These are phyloP conservation scores for Hypomontagnella submonticulosa DNA, from an alignment of 495 filamentous ascomycete genomes.

Conservation along the genomic window DNA sequence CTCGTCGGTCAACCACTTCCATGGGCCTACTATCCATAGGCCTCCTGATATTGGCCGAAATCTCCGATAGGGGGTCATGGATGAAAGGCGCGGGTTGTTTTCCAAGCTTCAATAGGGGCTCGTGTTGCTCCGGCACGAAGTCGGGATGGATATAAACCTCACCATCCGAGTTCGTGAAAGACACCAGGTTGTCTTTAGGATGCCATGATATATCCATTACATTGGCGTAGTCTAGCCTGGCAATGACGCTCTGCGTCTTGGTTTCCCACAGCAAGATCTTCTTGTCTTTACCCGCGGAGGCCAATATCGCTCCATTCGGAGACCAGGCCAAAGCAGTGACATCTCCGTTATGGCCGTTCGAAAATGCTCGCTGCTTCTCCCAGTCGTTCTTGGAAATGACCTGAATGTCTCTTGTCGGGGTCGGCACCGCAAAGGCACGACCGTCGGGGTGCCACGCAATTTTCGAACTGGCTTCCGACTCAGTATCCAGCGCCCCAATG, in stretches of 20 bases:
- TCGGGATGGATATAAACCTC: conserved; percentile 88
- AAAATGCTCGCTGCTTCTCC: conserved; percentile 81
- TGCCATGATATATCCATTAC: conserved; percentile 92
- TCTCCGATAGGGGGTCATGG: conserved; percentile 79
- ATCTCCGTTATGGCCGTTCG: conserved; percentile 82
- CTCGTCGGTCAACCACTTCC: conserved; percentile 4
- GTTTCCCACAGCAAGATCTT: conserved; percentile 89
- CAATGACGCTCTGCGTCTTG: conserved; percentile 81
- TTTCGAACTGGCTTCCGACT: conserved; percentile 78
- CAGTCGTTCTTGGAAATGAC: conserved; percentile 87
- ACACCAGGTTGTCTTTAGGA: conserved; percentile 84
- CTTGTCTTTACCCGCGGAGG: conserved; percentile 82
- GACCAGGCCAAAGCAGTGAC: conserved; percentile 92
- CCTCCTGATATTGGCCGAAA: conserved; percentile 70
- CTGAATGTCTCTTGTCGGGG: conserved; percentile 84
- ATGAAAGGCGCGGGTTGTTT: conserved; percentile 85
- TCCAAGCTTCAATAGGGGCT: conserved; percentile 65
- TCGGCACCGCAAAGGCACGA: conserved; percentile 86
- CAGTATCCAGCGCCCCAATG: conserved; percentile 79
- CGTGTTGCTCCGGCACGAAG: conserved; percentile 76
- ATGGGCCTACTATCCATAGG: conserved; percentile 65
- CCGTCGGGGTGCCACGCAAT: conserved; percentile 95
- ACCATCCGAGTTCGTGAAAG: conserved; percentile 90
- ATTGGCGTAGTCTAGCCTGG: conserved; percentile 78
- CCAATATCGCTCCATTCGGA: conserved; percentile 89